phyloP scores from a whole-genome alignment of 2,329 filamentous ascomycete species.

The Colletotrichum sp. region DNA sequence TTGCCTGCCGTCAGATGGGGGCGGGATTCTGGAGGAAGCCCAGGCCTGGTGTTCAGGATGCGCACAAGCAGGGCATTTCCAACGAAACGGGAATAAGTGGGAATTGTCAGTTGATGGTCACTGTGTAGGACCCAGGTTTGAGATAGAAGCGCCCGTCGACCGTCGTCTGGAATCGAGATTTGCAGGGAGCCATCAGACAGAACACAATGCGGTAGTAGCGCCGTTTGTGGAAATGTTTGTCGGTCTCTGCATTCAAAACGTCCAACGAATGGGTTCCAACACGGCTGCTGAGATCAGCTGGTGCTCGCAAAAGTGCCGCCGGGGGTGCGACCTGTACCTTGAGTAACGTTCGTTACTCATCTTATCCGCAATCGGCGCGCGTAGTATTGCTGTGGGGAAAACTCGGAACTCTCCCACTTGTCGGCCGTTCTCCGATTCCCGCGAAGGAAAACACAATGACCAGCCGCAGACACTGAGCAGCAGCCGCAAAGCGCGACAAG shows the following conservation, averaged over 20 bases:
- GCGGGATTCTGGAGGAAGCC: neutral
- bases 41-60: neutral
- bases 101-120: neutral
- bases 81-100: neutral
- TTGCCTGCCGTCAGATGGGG: neutral
- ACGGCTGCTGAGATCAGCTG: neutral
- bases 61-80: neutral
- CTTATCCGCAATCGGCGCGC: neutral
- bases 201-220: neutral
- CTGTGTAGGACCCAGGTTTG: neutral
- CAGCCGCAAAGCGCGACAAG: neutral
- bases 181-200: neutral
- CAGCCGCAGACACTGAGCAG: neutral
- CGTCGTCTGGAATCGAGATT: neutral
- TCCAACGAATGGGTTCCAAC: neutral
- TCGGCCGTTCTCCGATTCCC: neutral
- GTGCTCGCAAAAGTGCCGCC: neutral
- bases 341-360: neutral
- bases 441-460: neutral
- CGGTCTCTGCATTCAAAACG: neutral
- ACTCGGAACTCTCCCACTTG: neutral
- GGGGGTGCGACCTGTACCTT: neutral
- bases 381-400: neutral
- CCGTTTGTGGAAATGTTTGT: neutral
- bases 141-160: neutral